Conservation (phyloP, 1,284 basidiomycete genomes). For the Neolentinus lepideus region DNA sequence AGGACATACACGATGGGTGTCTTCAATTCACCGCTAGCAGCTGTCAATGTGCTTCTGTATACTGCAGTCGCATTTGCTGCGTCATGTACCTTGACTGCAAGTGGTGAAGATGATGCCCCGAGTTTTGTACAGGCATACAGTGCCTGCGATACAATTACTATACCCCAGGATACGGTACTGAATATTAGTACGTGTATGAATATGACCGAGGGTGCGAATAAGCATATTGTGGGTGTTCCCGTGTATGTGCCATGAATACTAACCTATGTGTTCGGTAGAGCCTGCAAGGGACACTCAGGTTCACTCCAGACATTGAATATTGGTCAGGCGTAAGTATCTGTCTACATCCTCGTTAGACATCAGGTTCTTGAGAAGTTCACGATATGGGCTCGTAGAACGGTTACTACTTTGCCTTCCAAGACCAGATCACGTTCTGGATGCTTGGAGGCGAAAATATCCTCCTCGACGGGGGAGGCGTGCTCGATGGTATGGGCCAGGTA, state of each 20-base stretch:
- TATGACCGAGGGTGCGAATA: slow-evolving; percentile 44
- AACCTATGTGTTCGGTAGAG: slow-evolving; percentile 28
- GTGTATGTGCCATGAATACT: neutral
- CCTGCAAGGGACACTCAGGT: slow-evolving; percentile 42
- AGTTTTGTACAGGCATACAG: slow-evolving; percentile 37
- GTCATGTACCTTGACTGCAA: slow-evolving; percentile 33
- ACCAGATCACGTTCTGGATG: slow-evolving; percentile 55
- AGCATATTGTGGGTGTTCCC: slow-evolving; percentile 36
- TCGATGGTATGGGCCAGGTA: slow-evolving; percentile 54
- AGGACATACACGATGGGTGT: neutral
- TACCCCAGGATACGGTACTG: slow-evolving; percentile 40
- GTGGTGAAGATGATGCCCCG: slow-evolving; percentile 39
- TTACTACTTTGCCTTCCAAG: slow-evolving; percentile 49
- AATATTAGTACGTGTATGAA: slow-evolving; percentile 44
- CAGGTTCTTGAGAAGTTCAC: neutral
- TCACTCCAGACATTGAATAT: slow-evolving; percentile 43
- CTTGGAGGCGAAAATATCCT: slow-evolving; percentile 51
- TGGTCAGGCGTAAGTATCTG: slow-evolving; percentile 37
- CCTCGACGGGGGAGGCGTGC: slow-evolving; percentile 50
- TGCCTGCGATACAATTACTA: slow-evolving; percentile 34
- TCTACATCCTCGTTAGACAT: too few species aligned
- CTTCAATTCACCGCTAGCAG: neutral
- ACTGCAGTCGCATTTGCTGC: slow-evolving; percentile 3
- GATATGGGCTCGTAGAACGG: slow-evolving; percentile 29
- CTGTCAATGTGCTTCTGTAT: neutral